A percentile compares a stretch with the other conserved stretches of the same genome.
Evolutionary conservation across 371 early-diverging fungal genomes (phyloP).

Genomic region (Parasitella parasitica): DNA sequence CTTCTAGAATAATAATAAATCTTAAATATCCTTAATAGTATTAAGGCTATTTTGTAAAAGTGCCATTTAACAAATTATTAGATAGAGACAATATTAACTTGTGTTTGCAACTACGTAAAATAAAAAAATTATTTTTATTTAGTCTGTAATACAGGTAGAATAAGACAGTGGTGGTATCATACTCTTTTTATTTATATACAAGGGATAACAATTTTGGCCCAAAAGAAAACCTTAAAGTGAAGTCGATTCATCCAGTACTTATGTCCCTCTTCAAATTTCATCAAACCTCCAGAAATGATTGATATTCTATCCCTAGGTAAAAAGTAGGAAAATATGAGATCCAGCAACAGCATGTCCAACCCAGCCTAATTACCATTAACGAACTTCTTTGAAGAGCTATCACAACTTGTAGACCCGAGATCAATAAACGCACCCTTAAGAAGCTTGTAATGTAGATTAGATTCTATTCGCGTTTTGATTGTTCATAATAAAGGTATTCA

Average conservation of each 20-base stretch:
- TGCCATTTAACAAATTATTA: constrained; percentile 6
- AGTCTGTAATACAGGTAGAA: not conserved
- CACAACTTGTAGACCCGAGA: not conserved
- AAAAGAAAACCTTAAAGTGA: constrained; percentile 3
- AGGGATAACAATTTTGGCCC: constrained; percentile 3
- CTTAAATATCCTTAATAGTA: constrained; percentile 6
- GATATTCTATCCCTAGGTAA: not conserved
- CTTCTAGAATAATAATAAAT: not conserved
- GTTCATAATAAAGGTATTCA: too few relatives aligned
- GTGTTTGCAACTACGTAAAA: not conserved
- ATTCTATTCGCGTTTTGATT: too few relatives aligned
- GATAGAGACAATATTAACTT: constrained; percentile 6
- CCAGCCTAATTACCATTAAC: not conserved
- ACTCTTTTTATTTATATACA: not conserved
- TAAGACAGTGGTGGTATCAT: not conserved
- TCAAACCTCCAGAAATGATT: constrained; percentile 1
- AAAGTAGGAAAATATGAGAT: not conserved
- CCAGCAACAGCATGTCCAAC: not conserved
- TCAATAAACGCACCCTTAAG: not conserved
- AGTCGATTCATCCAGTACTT: not conserved
- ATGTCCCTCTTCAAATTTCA: constrained; percentile 1
- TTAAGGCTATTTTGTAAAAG: constrained; percentile 4
- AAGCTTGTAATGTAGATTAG: not conserved
- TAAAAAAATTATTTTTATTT: constrained; percentile 1
- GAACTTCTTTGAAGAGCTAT: constrained; percentile 6